Evolutionary conservation across 768 basidiomycete species (phyloP), one percentile per base, ranked within the genome.

Genomic region (Postia placenta): DNA sequence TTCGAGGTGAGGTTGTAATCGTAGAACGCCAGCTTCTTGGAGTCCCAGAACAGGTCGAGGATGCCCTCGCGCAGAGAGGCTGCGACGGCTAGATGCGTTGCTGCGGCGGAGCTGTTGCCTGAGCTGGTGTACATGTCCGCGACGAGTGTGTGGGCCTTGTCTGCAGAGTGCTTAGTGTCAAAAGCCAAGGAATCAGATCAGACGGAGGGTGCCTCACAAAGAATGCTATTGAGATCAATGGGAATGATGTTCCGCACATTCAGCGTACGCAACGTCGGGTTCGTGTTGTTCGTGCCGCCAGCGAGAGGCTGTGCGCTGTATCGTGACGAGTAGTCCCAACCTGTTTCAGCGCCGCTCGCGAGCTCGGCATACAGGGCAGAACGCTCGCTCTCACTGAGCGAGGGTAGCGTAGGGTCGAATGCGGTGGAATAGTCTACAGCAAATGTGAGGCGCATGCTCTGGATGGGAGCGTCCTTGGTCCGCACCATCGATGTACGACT

Each of bases 31-130:
- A 91, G 71, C 71, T 87, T 88, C 6, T 70, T 66, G 0, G 80
- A 55, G 60, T 95, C 87, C 92, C 93, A 96, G 66, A 81, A 72
- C 7, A 96, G 76, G 63, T 97, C 94, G 28, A 96, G 69, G 51
- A 96, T 80, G 0, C 83, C 92, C 19, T 67, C 72, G 49, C 79
- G 78, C 37, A 91, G 67, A 6, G 68, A 65, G 0, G 73, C 64
- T 0, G 92, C 90, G 2, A 75, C 72, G 20, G 71, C 57, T 15
- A 64, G 69, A 59, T 93, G 90, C 23, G 67, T 63, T 2, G 67
- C 59, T 0, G 73, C 74, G 4, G 73, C 71, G 0, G 68, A 63
- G 0, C 59, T 48, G 39, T 83, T 75, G 11, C 41, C 46, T 26
- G 74, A 64, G n/a, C 54, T 44, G 11, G 66, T 70, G 57, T 87